Evolutionary conservation across 2,329 filamentous ascomycete genomes (phyloP), one percentile per base, ranked within the genome.

Genomic region (Colletotrichum costaricense): DNA sequence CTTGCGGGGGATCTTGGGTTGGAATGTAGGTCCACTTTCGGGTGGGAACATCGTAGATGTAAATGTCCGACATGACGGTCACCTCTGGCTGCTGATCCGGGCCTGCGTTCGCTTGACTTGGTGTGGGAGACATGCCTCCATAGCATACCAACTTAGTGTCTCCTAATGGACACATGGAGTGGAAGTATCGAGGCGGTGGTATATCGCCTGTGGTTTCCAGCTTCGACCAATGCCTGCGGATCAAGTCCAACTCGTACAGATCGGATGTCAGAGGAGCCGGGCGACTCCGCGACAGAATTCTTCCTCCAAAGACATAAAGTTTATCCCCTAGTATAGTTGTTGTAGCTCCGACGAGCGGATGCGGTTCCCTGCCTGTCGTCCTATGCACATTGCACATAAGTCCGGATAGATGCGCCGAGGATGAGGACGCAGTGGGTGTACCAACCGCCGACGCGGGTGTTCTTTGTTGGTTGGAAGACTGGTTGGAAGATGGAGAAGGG

Each of bases 131-230:
- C 97, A 99, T 99, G 77, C 97, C 97, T 71, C 97, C 97, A 82
- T 98, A 99, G 83, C 96, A 98, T 4, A 99, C 96, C 81, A 99
- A 88, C 82, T 98, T 99, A 3, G 95, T 96, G 80, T 98, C 97
- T 26, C 97, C 97, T 2, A 99, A 85, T 1, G 94, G 90, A 81
- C 97, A 99, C 82, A 98, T 94, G 76, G 95, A 98, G 85, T 99
- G 97, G 77, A 99, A 99, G 81, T 99, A 99, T 74, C 97, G 91
- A 9, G 97, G 95, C 2, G 95, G 93, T 1, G 97, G 97, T 49
- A 97, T 86, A 78, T 98, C 95, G 57, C 97, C 97, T 33, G 87
- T 89, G 0, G 94, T 92, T 66, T 97, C 94, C 28, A 98, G 82
- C 81, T 95, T 98, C 14, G 93, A 95, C 97, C 97, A 99, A 83